Base-by-base conservation (phyloP, 2,329 filamentous ascomycete species). In the Aspergillus viridinutans region DNA sequence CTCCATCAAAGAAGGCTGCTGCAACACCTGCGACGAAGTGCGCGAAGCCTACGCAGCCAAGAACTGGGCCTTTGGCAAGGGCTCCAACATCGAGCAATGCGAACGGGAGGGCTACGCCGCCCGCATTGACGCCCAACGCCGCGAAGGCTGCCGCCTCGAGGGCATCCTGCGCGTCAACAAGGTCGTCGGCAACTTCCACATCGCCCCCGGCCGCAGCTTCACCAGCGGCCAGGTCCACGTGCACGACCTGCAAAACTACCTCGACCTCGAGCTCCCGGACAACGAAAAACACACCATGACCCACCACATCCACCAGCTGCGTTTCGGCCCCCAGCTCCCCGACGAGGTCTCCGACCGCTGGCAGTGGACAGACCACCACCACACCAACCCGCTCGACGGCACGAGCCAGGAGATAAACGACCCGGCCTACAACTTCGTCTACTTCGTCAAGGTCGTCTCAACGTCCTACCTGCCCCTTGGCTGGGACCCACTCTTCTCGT, bases 401-500 rank as follows among this genome's bases (percentile, higher is more conserved):
- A 90, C 88, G 3, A 79, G 83, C 61, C 92, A 97, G 79, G 77
- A 81, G 53, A 95, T 91, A 2, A 79, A 83, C 38, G 92, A 97
- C 69, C 85, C 90, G 64, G 89, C 89, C 62, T 97, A 83, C 81
- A 99, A 97, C 80, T 99, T 88, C 76, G 96, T 97, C 91, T 99
- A 99, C 81, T 99, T 99, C 76, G 83, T 99, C 76, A 99, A 99
- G 81, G 94, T 99, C 56, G 94, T 99, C 32, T 91, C 90, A 3
- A 99, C 94, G 1, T 93, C 92, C 1, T 99, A 97, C 73, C 83
- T 97, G 26, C 92, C 94, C 2, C 83, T 99, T 1, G 92, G 92
- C 61, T 96, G 91, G 90, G 87, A 92, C 70, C 85, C 85, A 67
- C 81, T 81, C 58, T 75, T 73, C 55, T 76, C 74, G 0, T 65